Percentiles rank a stretch among this genome's conserved stretches.
These are phyloP conservation scores for Harrya chromipes DNA, from an alignment of 768 basidiomycete species.

Conservation along the genomic window DNA sequence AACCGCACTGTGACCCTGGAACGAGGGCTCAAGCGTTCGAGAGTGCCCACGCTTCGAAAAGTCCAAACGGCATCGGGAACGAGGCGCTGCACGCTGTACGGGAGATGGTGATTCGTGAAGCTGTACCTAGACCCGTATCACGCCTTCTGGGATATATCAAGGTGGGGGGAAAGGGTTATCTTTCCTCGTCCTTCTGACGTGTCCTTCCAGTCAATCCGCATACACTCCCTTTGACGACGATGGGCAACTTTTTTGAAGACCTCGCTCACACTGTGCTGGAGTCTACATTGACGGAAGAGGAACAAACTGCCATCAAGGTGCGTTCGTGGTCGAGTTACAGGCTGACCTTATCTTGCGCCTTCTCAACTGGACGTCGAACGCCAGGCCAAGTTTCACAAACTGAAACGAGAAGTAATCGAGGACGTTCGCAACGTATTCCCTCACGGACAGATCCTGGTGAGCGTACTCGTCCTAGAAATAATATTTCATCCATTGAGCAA, in stretches of 20 bases:
- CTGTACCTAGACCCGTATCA: not conserved
- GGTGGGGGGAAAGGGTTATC: not conserved
- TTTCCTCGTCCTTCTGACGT: too few relatives aligned
- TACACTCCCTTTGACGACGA: not conserved
- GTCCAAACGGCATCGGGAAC: not conserved
- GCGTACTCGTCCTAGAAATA: not conserved
- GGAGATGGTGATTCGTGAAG: not conserved
- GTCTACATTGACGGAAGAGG: conserved; percentile 19
- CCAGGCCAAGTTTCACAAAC: conserved; percentile 30
- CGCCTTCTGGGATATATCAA: not conserved
- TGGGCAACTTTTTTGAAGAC: conserved; percentile 33
- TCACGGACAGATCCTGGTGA: conserved; percentile 29
- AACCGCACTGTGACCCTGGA: not conserved
- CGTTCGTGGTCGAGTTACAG: not conserved
- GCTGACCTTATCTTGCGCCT: too few relatives aligned
- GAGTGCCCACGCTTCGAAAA: not conserved
- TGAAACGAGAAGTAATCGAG: conserved; percentile 28
- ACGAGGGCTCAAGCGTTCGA: not conserved
- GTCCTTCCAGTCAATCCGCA: too few relatives aligned
- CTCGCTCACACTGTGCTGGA: conserved; percentile 22
- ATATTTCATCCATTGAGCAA: not conserved
- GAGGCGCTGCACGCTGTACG: not conserved
- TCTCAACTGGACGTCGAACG: too few relatives aligned
- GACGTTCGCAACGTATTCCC: conserved; percentile 27
- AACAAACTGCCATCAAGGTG: conserved; percentile 26